A percentile compares a stretch with the other conserved stretches of the same genome.
Conservation (phyloP, 2,329 filamentous ascomycete species). For the Aureobasidium namibiae region DNA sequence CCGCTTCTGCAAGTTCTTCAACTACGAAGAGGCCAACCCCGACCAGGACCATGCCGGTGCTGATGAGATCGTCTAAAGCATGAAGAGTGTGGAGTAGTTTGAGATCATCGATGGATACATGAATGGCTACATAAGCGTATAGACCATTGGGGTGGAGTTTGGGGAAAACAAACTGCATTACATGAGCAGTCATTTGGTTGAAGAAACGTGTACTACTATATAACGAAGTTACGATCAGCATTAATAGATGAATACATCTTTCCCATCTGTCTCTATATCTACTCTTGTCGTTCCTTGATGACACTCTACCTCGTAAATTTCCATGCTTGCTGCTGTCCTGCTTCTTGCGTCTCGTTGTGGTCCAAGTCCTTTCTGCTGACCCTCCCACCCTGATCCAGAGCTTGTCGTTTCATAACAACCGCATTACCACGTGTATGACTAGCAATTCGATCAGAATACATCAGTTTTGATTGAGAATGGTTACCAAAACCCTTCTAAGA, state of each 20-base stretch:
- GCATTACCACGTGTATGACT: no score
- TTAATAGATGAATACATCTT: background rate
- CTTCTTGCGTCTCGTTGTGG: background rate
- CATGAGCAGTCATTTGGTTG: background rate
- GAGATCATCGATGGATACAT: background rate
- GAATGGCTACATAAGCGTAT: background rate
- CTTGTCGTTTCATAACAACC: background rate
- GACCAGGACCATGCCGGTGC: constrained; percentile 20
- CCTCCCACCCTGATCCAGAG: background rate
- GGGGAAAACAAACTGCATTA: background rate
- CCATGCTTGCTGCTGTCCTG: background rate
- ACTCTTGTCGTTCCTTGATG: background rate
- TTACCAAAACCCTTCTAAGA: no score
- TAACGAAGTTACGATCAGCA: background rate
- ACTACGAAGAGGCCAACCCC: constrained; percentile 24
- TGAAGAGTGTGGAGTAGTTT: background rate
- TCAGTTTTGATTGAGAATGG: no score
- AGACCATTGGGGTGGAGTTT: background rate
- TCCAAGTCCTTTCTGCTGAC: background rate
- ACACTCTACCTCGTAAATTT: no score
- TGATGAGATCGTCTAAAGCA: background rate
- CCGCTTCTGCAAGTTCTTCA: constrained; percentile 22
- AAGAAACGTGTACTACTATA: background rate
- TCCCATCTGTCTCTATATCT: background rate
- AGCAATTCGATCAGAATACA: no score